These are phyloP conservation scores for Scedosporium dehoogii DNA, from an alignment of 2,329 filamentous ascomycete genomes.

Conservation along the genomic window DNA sequence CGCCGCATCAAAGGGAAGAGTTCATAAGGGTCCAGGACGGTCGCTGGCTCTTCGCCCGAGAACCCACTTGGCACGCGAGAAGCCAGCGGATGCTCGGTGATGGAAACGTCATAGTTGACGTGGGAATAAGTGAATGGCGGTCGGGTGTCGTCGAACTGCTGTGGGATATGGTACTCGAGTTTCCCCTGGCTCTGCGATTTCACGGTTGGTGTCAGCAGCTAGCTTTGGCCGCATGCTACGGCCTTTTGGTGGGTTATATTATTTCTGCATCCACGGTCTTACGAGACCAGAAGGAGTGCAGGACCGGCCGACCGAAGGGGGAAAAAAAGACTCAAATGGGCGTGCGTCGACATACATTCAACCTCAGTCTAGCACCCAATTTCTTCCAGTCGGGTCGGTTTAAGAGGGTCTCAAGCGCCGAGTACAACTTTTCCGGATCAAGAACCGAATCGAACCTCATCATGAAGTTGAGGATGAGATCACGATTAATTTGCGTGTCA, in stretches of 20 bases:
- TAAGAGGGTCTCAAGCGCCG: not conserved
- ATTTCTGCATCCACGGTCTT: not conserved
- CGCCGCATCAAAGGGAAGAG: not conserved
- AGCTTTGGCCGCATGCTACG: too few species aligned
- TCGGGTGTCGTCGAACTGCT: conserved; percentile 16
- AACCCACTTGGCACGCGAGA: conserved; percentile 1
- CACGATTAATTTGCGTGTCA: conserved; percentile 11
- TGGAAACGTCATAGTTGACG: conserved; percentile 21
- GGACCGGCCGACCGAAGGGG: too few species aligned
- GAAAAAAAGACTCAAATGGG: not conserved
- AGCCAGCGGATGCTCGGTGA: conserved; percentile 30
- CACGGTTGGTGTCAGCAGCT: too few species aligned
- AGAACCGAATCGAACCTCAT: conserved; percentile 31
- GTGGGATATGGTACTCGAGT: conserved; percentile 23
- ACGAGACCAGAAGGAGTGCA: conserved; percentile 18
- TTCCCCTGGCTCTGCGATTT: conserved; percentile 12
- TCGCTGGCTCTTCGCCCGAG: not conserved
- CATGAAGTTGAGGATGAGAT: conserved; percentile 18
- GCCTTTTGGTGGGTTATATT: too few species aligned
- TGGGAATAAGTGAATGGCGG: conserved; percentile 33
- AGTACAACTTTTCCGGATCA: conserved; percentile 15
- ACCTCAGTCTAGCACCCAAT: not conserved
- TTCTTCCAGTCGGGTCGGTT: not conserved
- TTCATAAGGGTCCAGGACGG: not conserved
- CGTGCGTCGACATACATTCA: not conserved